Conservation (phyloP, 2,329 filamentous ascomycete species). For the Trichoderma breve region DNA sequence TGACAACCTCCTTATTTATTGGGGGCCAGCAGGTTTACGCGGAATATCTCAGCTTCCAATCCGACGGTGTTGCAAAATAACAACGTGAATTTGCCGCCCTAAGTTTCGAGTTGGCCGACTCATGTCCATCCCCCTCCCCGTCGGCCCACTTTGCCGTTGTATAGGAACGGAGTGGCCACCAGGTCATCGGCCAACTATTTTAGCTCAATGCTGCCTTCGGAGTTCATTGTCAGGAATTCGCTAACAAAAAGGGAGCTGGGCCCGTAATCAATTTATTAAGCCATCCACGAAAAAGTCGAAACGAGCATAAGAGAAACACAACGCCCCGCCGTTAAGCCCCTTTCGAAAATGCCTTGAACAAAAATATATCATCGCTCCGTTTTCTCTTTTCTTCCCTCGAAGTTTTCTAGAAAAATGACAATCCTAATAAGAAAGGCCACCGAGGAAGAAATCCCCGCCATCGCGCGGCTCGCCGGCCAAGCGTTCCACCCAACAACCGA, state of each 20-base stretch:
- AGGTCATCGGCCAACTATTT: neutral
- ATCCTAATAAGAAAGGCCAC: conserved; percentile 21
- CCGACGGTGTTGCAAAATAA: neutral
- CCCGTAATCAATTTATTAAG: neutral
- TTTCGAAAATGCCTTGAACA: neutral
- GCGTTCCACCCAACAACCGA: conserved; percentile 23
- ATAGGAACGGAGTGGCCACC: neutral
- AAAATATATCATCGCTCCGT: too few species aligned
- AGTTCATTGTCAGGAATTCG: neutral
- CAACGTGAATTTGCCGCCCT: neutral
- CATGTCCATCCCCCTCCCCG: neutral
- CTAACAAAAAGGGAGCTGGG: neutral
- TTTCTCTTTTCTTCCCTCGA: neutral
- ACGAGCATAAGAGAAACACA: neutral
- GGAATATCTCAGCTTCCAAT: neutral
- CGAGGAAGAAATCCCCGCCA: conserved; percentile 19
- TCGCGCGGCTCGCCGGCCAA: conserved; percentile 19
- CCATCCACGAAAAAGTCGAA: neutral
- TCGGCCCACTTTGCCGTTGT: conserved; percentile 2
- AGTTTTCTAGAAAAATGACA: conserved; percentile 14
- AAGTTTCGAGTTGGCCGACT: neutral
- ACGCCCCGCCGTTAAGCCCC: neutral
- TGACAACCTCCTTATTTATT: neutral
- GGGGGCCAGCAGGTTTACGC: neutral
- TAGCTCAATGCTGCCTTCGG: neutral